Base-by-base conservation (phyloP, 495 filamentous ascomycete genomes). In the Bryoglossum gracile region DNA sequence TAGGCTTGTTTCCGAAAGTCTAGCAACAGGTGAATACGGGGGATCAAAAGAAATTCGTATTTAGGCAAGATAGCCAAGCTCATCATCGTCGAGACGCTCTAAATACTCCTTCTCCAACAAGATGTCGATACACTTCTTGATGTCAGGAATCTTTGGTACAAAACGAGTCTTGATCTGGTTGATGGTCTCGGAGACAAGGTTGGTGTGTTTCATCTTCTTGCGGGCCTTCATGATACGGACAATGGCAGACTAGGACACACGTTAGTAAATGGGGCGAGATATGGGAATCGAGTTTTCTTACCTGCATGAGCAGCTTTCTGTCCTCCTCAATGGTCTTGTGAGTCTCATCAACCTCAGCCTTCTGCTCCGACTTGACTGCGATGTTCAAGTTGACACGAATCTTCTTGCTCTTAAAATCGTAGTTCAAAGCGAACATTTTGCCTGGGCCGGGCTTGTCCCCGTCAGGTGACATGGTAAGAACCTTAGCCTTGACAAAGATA, bases 311-410 rank as follows among this genome's bases (percentile, higher is more conserved):
- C 46, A 97, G 72, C 70, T 95, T 97, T 14, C 92, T 77, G 62
- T 99, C 92, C 68, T 97, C 92, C 68, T 99, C 94, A 53, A 99
- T 95, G 11, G 89, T 99, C 76, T 99, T 99, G 68, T 97, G 94
- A 8, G 92, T 99, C 64, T 97, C 94, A 28, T 87, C 90, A 44
- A 85, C 81, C 63, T 99, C 92, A 51, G 89, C 85, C 74, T 95
- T 97, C 58, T 86, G 82, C 69, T 97, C 92, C 10, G 85, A 83
- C 68, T 95, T 94, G 68, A 95, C 89, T 38, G 80, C 83, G 37
- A 97, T 83, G 63, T 99, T 99, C 16, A 99, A 75, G 57, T 97
- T 97, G 57, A 96, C 82, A 58, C 94, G 86, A 63, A 95, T 79
- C 72, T 97, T 97, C 78, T 96, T 99, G 69, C 80, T 84, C 74